Base-by-base conservation (phyloP, 2,329 filamentous ascomycete species). In the Fusarium liriodendri region DNA sequence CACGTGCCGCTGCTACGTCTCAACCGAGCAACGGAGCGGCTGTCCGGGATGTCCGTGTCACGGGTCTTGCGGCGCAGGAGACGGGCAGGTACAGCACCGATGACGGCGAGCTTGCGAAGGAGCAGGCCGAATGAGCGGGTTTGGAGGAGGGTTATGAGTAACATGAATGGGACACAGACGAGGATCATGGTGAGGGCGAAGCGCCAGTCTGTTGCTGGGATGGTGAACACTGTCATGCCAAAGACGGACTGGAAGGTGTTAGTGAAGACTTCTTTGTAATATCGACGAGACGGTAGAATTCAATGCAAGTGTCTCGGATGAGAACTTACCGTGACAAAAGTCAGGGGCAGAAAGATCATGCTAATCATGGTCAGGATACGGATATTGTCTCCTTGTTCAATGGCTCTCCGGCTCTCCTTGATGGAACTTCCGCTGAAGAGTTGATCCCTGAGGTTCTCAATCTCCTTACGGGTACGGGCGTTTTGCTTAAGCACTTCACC, bases 321-420 rank as follows among this genome's bases (percentile, higher is more conserved):
- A 5, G 13, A 20, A 79, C 83, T 72, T 62, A 85, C 84, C 16
- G 89, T 91, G 8, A 90, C 89, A 77, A 91, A 91, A 0, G 89
- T 91, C 25, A 91, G 80, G 3, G 89, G 90, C 22, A 91, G 82
- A 77, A 91, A 91, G 72, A 91, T 86, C 77, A 91, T 87, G 55
- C 87, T 89, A 38, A 91, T 89, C 58, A 90, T 84, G 6, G 90
- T 91, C 55, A 92, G 77, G 35, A 88, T 82, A 72, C 89, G 89
- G 75, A 91, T 90, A 76, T 91, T 91, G 70, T 90, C 87, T 2
- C 90, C 89, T 77, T 92, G 90, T 65, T 91, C 89, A 38, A 92
- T 90, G 18, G 88, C 89, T 73, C 90, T 87, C 16, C 90, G 82
- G 45, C 85, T 88, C 78, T 92, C 90, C 74, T 90, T 87, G 64